Evolutionary conservation across 306 rosid species (phyloP), one percentile per base, ranked within the genome.

Genomic region (Corylus heterophylla): DNA sequence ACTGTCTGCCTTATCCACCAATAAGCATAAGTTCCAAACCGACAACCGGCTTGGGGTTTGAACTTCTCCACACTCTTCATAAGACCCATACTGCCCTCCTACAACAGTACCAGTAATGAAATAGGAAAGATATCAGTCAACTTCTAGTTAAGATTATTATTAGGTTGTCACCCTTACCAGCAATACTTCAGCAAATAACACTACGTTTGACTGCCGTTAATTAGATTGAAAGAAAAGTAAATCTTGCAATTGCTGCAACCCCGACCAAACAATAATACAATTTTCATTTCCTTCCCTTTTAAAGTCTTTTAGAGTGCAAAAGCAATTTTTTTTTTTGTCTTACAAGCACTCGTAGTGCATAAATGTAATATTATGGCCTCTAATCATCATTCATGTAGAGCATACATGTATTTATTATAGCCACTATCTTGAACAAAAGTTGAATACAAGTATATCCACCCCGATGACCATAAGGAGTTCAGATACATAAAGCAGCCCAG

Each of bases 1-100:
- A 90, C 81, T 39, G 88, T 67, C 81, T 91, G 93, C 81, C 88
- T 91, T 79, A 93, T 90, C 97, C 98, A 93, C 91, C 92, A 94
- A 83, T 90, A 94, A 62, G 98, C 98, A 59, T 94, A 94, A 75
- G 90, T 86, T 73, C 87, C 87, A 81, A 92, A 91, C 56, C 97
- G 96, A 83, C 95, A 91, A 84, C 95, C 97, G 70, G 84, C 91
- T 84, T 80, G 89, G 70, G 97, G 98, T 87, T 90, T 90, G 89
- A 92, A 92, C 83, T 86, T 94, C 82, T 89, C 93, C 2, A 94
- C 83, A 73, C 97, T 91, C 88, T 78, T 92, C 92, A 89, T 87
- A 66, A 94, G 97, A 29, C 98, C 98, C 87, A 88, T 84, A 81
- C 93, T 92, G 85, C 98, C 97, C 83, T 86, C 97, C 98, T 94